Conservation (phyloP, 768 basidiomycete species). For the Pleurotus tuber-regium region DNA sequence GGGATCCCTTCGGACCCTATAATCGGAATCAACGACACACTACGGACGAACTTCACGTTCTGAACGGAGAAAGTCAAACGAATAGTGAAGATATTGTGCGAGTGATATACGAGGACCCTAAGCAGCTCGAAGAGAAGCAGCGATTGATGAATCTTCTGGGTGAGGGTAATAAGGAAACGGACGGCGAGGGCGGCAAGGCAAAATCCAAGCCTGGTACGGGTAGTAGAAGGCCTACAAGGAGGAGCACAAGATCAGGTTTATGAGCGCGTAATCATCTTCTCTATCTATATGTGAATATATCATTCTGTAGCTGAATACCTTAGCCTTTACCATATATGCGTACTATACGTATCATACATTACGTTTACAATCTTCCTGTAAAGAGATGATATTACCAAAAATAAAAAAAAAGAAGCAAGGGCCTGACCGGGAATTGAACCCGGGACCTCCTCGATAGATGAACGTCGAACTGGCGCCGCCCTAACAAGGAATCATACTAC, state of each 20-base stretch:
- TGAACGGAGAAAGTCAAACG: slow-evolving; percentile 21
- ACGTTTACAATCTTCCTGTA: neutral
- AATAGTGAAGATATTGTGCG: slow-evolving; percentile 44
- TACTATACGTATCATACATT: too few relatives aligned
- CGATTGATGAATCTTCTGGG: slow-evolving; percentile 53
- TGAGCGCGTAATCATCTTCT: too few relatives aligned
- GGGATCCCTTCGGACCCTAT: slow-evolving; percentile 21
- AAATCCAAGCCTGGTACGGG: neutral
- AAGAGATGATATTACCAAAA: neutral
- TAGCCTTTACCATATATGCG: too few relatives aligned
- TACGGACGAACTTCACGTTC: slow-evolving; percentile 27
- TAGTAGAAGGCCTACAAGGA: neutral
- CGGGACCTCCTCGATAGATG: slow-evolving; percentile 71
- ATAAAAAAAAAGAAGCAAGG: neutral
- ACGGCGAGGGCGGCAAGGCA: neutral
- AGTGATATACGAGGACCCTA: slow-evolving; percentile 70
- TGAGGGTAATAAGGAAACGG: neutral
- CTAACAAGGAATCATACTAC: slow-evolving; percentile 12
- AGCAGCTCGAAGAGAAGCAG: slow-evolving; percentile 54
- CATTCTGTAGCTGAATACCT: too few relatives aligned
- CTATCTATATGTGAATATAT: too few relatives aligned
- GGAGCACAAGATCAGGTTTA: neutral
- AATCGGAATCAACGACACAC: slow-evolving; percentile 20
- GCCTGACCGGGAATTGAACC: slow-evolving; percentile 75
- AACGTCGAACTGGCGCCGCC: neutral